Conservation (phyloP, 1,139 yeast genomes). For the Suhomyces bokatorum region DNA sequence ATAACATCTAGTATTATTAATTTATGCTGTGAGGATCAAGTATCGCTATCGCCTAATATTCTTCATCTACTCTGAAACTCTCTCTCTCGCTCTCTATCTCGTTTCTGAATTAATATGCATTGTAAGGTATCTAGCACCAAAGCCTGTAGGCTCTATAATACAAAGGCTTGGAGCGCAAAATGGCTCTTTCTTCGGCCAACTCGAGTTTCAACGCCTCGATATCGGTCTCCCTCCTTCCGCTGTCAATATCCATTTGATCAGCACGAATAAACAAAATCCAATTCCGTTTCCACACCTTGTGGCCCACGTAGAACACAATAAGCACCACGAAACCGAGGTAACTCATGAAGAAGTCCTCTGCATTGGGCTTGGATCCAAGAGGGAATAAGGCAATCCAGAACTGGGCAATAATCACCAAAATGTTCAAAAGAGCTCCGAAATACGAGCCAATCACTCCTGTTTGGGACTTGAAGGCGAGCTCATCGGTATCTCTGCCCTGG, state of each 20-base stretch:
- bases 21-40: too few relatives aligned
- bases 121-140: slow-evolving; percentile 48
- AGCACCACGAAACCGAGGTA: slow-evolving; percentile 43
- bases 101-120: neutral
- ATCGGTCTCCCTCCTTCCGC: slow-evolving; percentile 71
- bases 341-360: slow-evolving; percentile 35
- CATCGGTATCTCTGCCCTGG: slow-evolving; percentile 45
- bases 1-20: too few relatives aligned
- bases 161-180: slow-evolving; percentile 51
- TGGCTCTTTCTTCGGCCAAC: slow-evolving; percentile 59
- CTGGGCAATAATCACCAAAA: slow-evolving; percentile 56
- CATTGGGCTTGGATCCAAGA: slow-evolving; percentile 36
- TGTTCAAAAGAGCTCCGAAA: slow-evolving; percentile 47
- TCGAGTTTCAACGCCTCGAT: slow-evolving; percentile 66
- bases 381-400: slow-evolving; percentile 48
- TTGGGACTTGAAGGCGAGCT: slow-evolving; percentile 55
- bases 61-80: too few relatives aligned
- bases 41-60: too few relatives aligned
- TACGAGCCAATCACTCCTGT: slow-evolving; percentile 56
- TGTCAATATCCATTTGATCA: slow-evolving; percentile 60
- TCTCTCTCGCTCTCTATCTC: too few relatives aligned
- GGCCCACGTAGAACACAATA: slow-evolving; percentile 38
- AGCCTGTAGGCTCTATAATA: slow-evolving; percentile 50
- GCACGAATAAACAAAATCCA: slow-evolving; percentile 44
- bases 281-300: slow-evolving; percentile 43